These are phyloP conservation scores for Strigomonas culicis DNA, from an alignment of 208 protist species.

Conservation along the genomic window DNA sequence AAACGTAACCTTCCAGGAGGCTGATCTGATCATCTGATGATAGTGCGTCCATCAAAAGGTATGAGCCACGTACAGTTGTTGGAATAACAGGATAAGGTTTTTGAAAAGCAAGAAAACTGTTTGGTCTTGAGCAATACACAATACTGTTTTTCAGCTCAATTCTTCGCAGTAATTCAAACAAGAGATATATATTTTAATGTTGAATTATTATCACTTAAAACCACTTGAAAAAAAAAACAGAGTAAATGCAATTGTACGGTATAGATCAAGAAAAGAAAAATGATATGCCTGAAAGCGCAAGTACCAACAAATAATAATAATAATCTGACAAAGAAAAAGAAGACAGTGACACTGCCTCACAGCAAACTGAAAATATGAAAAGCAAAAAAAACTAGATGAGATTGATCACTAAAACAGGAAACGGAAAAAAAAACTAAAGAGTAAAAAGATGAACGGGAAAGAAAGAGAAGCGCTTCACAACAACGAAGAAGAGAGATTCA, in stretches of 20 bases:
- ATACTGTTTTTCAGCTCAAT: not conserved
- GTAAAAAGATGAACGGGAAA: not conserved
- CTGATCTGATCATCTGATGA: conserved; percentile 25
- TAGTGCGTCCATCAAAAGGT: conserved; percentile 33
- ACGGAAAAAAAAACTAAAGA: not conserved
- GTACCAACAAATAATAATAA: not conserved
- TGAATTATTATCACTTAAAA: not conserved
- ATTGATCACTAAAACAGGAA: not conserved
- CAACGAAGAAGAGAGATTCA: not conserved
- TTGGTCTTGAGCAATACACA: not conserved
- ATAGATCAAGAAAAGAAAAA: not conserved
- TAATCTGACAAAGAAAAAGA: not conserved
- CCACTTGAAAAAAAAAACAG: not conserved
- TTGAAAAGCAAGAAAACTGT: not conserved
- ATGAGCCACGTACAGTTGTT: not conserved
- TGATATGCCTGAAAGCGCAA: not conserved
- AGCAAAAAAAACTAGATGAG: conserved; percentile 1
- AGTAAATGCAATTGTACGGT: not conserved
- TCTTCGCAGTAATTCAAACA: not conserved
- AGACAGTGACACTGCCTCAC: too few species aligned
- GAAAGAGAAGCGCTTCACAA: not conserved
- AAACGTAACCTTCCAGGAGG: conserved; percentile 5
- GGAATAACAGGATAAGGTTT: not conserved
- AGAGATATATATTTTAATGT: too few species aligned
- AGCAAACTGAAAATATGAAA: conserved; percentile 9